These are phyloP conservation scores for Martensiomyces pterosporus DNA, from an alignment of 192 early-diverging fungal genomes.

Conservation along the genomic window DNA sequence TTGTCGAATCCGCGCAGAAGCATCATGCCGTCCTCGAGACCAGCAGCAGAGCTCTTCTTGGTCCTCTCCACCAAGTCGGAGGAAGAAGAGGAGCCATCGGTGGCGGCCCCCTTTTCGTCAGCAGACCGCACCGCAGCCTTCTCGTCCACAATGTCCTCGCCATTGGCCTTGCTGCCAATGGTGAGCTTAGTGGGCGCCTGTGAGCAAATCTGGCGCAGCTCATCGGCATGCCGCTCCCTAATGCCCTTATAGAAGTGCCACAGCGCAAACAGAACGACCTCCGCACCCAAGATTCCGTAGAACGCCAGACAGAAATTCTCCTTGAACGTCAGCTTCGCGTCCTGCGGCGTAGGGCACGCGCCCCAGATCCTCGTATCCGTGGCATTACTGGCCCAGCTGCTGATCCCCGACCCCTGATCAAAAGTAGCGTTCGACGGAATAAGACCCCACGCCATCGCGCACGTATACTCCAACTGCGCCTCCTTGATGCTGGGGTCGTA, in stretches of 20 bases:
- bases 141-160: neutral
- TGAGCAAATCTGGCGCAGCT: constrained; percentile 22
- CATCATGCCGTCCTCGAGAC: constrained; percentile 39
- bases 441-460: constrained; percentile 25
- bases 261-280: constrained; percentile 41
- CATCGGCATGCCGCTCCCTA: constrained; percentile 15
- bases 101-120: no score
- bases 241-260: constrained; percentile 56
- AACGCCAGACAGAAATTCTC: constrained; percentile 57
- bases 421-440: constrained; percentile 13
- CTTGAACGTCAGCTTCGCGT: constrained; percentile 44
- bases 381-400: constrained; percentile 14
- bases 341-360: constrained; percentile 48
- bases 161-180: constrained; percentile 2
- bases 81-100: no score
- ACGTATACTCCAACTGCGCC: constrained; percentile 29
- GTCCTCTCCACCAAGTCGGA: no score
- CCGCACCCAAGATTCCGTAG: constrained; percentile 46
- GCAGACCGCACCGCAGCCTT: neutral
- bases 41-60: no score
- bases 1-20: constrained; percentile 62
- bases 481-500: constrained; percentile 53
- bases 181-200: constrained; percentile 4
- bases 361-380: constrained; percentile 37
- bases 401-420: constrained; percentile 7